Evolutionary conservation across 371 early-diverging fungal genomes (phyloP), one percentile per base, ranked within the genome.

Genomic region (Mortierella sp.): DNA sequence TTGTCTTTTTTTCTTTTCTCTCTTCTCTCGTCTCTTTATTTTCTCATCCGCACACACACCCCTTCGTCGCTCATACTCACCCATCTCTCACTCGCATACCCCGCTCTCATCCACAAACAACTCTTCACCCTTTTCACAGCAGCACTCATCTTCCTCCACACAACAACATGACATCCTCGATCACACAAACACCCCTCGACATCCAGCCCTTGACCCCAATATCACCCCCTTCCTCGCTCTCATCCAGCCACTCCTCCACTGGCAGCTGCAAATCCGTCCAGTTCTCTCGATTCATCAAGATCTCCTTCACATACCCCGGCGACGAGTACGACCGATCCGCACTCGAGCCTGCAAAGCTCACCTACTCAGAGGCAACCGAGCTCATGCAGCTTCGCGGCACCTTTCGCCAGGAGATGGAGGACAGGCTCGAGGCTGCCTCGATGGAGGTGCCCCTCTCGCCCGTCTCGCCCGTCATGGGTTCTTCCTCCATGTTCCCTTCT

Each of bases 261-360:
- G 59, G 61, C 48, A 28, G 28, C 48, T 74, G 69, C 57, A 84
- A 84, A 72, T 84, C 81, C 26, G 84, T 84, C 31, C 84, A 84
- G 48, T 82, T 82, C 79, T 82, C 83, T 14, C 75, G 83, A 14
- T 82, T 82, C 74, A 71, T 82, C 83, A 82, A 82, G 70, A 79
- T 82, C 67, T 82, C 83, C 19, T 82, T 82, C 76, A 82, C 83
- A 19, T 82, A 82, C 53, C 78, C 78, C 16, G 76, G 76, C 28
- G 83, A 82, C 48, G 83, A 82, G 55, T 82, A 82, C 67, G 83
- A 82, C 70, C 76, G 83, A 34, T 73, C 83, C 21, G 79, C 83
- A 14, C 70, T 82, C 75, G 79, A 76, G 53, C 83, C 83, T 5
- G 71, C 74, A n/a, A 82, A 76, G 74, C 76, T 82, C 46, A 78